These are phyloP conservation scores for Paramyrothecium sp. DNA, from an alignment of 2,329 filamentous ascomycete genomes.

Conservation along the genomic window DNA sequence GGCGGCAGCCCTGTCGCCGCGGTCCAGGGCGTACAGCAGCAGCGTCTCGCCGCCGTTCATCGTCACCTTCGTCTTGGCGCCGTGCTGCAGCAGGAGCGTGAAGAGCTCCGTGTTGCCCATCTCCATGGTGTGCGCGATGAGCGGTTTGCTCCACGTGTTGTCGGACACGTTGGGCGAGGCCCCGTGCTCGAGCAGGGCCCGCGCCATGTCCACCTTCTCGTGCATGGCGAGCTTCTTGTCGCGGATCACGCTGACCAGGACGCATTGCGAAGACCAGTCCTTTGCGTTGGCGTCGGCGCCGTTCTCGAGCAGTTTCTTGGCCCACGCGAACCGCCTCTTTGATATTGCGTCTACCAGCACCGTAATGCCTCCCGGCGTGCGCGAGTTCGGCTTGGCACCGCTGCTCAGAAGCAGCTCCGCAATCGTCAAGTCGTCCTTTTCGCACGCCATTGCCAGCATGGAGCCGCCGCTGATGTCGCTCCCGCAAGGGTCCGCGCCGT, in stretches of 20 bases:
- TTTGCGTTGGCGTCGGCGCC: slow-evolving; percentile 30
- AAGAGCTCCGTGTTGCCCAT: slow-evolving; percentile 19
- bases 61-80: slow-evolving; percentile 21
- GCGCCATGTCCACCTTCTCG: slow-evolving; percentile 23
- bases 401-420: slow-evolving; percentile 10
- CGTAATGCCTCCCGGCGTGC: slow-evolving; percentile 25
- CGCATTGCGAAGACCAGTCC: slow-evolving; percentile 27
- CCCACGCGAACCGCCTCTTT: slow-evolving; percentile 28
- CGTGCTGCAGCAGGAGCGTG: slow-evolving; percentile 23
- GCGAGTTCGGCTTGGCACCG: slow-evolving; percentile 17
- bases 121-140: slow-evolving; percentile 23
- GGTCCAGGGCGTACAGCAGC: slow-evolving; percentile 27
- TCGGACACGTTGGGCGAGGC: slow-evolving; percentile 27
- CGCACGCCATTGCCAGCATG: background rate
- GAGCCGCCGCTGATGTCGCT: slow-evolving; percentile 1
- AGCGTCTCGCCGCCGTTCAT: slow-evolving; percentile 27
- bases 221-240: slow-evolving; percentile 19
- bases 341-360: slow-evolving; percentile 30
- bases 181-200: slow-evolving; percentile 29
- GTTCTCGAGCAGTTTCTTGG: slow-evolving; percentile 26
- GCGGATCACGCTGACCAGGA: slow-evolving; percentile 27
- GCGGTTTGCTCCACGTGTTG: slow-evolving; percentile 13
- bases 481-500: slow-evolving; percentile 2
- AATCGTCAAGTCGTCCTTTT: slow-evolving; percentile 5
- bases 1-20: slow-evolving; percentile 16